These are phyloP conservation scores for Penicillium malachiteum DNA, from an alignment of 495 filamentous ascomycete genomes.

Conservation along the genomic window DNA sequence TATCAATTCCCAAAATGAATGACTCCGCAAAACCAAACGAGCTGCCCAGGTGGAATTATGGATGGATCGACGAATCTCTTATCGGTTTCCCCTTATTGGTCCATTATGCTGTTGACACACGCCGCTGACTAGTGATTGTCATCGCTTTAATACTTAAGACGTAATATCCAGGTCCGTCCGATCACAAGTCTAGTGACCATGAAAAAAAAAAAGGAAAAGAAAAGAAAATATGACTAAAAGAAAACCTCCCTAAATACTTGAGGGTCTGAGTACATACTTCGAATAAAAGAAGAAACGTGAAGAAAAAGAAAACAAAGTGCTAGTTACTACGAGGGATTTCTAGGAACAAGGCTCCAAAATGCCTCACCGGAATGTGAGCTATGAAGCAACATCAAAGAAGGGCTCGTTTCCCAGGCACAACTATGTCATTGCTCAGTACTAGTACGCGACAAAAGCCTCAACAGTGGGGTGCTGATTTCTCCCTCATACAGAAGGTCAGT, in stretches of 20 bases:
- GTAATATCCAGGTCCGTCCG: neutral
- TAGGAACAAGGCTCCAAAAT: constrained; percentile 7
- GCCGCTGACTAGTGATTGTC: constrained; percentile 30
- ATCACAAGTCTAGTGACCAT: neutral
- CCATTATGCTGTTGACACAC: constrained; percentile 32
- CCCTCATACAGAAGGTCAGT: neutral
- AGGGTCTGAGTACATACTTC: neutral
- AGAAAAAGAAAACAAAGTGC: neutral
- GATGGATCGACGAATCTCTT: constrained; percentile 30
- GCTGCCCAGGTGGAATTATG: too few species aligned
- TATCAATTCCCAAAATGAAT: neutral
- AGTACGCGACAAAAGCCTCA: too few species aligned
- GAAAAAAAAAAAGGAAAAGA: too few species aligned
- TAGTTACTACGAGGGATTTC: constrained; percentile 6
- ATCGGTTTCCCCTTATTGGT: constrained; percentile 35
- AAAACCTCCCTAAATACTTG: neutral
- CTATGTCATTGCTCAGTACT: too few species aligned
- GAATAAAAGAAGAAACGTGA: neutral
- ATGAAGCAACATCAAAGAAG: too few species aligned
- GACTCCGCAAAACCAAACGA: constrained; percentile 6
- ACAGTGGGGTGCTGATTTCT: too few species aligned
- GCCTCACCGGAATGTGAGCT: constrained; percentile 20
- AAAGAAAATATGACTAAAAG: neutral
- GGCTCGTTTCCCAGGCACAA: too few species aligned
- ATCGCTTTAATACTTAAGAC: constrained; percentile 5